Base-by-base conservation (phyloP, 2,329 filamentous ascomycete species). In the Cercospora beticola region DNA sequence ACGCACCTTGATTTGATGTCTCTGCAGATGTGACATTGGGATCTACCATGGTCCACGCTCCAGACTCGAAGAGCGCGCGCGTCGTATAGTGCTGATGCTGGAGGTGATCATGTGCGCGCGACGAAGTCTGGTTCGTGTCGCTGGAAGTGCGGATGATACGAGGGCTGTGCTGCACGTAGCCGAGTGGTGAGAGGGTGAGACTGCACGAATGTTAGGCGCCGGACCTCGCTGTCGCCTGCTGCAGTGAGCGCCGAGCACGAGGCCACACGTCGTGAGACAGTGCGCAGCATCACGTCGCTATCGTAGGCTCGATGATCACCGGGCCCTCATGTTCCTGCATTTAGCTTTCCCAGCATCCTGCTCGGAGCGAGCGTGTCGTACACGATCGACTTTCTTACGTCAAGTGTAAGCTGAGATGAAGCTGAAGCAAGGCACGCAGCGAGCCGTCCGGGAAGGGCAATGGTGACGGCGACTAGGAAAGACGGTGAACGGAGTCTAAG, bases 401-500 rank as follows among this genome's bases (percentile, higher is more conserved):
- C 26, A 40, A 26, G 14, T 18, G 49, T 26, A 7, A 6, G 49
- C 18, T 16, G 49, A 28, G 49, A 30, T 31, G 49, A 31, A 31
- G 46, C 26, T 36, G 66, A 62, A 52, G 67, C 67, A 63, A 65
- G 67, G 67, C 62, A 68, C 58, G 57, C 54, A 63, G 28, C 31
- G 54, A 49, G 60, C 65, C 65, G 54, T 21, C 43, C 59, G 28
- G 64, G 23, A 56, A 63, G 46, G 7, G 49, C 30, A 56, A 33
- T 18, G 54, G 40, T 16, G 49, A 28, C 21, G 54, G 31, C 40
- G 40, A 26, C 40, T 21, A 28, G n/a, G 54, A 56, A 64, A 64
- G 60, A 68, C 66, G 66, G 66, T 60, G 56, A 52, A 49, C 26
- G 57, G 21, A 28, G 56, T 12, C 18, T 46, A 30, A 31, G 23